Evolutionary conservation across 1,284 basidiomycete species (phyloP).

Genomic region (Apiotrichum brassicae): DNA sequence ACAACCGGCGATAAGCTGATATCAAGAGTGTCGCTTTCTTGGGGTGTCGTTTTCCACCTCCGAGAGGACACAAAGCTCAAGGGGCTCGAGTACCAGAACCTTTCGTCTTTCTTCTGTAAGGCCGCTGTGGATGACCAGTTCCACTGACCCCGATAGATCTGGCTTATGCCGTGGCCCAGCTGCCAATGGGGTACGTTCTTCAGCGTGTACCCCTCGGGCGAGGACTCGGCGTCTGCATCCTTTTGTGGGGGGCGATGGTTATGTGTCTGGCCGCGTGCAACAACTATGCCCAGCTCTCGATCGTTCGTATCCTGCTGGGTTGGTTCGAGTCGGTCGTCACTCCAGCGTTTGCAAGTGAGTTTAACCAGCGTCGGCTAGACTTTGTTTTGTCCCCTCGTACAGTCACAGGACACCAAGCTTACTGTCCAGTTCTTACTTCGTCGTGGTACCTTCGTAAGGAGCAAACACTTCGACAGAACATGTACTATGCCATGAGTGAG

Average conservation of each 20-base stretch:
- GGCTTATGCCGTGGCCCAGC: constrained; percentile 21
- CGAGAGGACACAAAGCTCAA: constrained; percentile 26
- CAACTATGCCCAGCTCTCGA: constrained; percentile 22
- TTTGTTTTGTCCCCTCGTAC: background rate
- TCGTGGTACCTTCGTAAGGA: constrained; percentile 27
- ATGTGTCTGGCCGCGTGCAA: constrained; percentile 23
- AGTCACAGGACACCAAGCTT: background rate
- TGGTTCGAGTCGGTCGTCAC: constrained; percentile 29
- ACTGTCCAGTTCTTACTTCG: constrained; percentile 13
- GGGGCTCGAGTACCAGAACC: constrained; percentile 24
- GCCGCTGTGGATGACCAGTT: background rate
- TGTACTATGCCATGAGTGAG: constrained; percentile 29
- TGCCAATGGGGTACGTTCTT: constrained; percentile 27
- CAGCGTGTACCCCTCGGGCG: constrained; percentile 27
- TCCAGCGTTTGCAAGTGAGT: constrained; percentile 23
- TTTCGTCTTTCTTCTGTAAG: constrained; percentile 13
- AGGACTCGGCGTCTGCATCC: constrained; percentile 14
- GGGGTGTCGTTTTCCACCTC: constrained; percentile 21
- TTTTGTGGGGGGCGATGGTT: constrained; percentile 26
- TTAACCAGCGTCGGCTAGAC: too few species aligned
- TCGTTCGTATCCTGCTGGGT: constrained; percentile 21
- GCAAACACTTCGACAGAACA: constrained; percentile 15
- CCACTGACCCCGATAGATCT: constrained; percentile 9
- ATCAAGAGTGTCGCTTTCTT: constrained; percentile 1
- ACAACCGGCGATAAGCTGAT: background rate